Evolutionary conservation across 495 filamentous ascomycete genomes (phyloP), one percentile per base, ranked within the genome.

Genomic region (Aspergillus cristatus): DNA sequence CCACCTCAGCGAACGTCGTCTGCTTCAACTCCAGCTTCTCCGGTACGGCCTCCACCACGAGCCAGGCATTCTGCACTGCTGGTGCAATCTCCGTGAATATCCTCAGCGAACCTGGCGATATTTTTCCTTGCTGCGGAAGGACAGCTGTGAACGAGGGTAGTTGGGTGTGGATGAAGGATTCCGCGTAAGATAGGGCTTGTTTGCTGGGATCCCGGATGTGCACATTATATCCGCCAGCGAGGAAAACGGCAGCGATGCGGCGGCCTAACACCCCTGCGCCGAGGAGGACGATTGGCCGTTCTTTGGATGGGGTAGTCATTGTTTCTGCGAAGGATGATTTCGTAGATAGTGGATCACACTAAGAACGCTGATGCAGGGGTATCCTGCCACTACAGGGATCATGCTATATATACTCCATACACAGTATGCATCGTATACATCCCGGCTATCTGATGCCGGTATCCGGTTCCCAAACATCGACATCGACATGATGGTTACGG

Each of bases 31-130:
- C 45, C 13, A 74, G 33, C 14, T 56, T 60, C 54, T 77, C 74
- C 0, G 73, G 72, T 1, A 74, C 63, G 14, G 63, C 63, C 48
- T 78, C 72, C 31, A 78, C 53, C 8, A 75, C 60, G 3, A 75
- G 50, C 57, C 55, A 62, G 6, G 54, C 50, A 34, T 56, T 40
- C 1, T 18, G n/a, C 0, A 60, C 45, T 6, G 58, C 56, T 0
- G 51, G 7, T 8, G 37, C 34, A 7, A 57, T 35, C 2, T 60
- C 48, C 0, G 45, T 48, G 37, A 59, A 62, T 1, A 43, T 44
- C 14, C 45, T 36, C 30, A 40, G 48, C 3, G 24, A 28, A 6
- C 57, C 55, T 7, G 14, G 18, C 6, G 15, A 2, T 7, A 20
- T 14, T n/a, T 32, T 32, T 16, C n/a, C n/a, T 10, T 38, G 8